These are phyloP conservation scores for Phytophthora meadii DNA, from an alignment of 352 stramenopile species.

Conservation along the genomic window DNA sequence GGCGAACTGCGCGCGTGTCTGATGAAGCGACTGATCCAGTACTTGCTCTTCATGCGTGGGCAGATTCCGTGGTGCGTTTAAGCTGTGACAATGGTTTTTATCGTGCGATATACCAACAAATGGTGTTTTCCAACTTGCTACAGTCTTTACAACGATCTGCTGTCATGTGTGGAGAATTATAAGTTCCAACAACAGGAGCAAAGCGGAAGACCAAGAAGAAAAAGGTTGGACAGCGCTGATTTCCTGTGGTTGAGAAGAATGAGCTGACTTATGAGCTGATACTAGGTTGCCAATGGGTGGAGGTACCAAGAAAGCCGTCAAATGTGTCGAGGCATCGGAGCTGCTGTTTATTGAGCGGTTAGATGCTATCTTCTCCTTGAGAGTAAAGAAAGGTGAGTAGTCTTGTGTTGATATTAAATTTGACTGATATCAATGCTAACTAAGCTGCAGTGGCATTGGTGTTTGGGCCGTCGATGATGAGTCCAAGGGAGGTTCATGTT, in stretches of 20 bases:
- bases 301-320: slow-evolving; percentile 55
- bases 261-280: background rate
- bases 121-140: slow-evolving; percentile 12
- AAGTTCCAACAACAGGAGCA: slow-evolving; percentile 27
- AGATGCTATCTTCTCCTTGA: slow-evolving; percentile 41
- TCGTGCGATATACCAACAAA: slow-evolving; percentile 3
- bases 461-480: slow-evolving; percentile 63
- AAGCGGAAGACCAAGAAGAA: background rate
- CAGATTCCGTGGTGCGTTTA: slow-evolving; percentile 68
- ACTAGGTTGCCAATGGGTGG: slow-evolving; percentile 37
- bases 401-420: background rate
- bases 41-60: slow-evolving; percentile 69
- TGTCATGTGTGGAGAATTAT: slow-evolving; percentile 29
- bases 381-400: slow-evolving; percentile 41
- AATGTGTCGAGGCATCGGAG: slow-evolving; percentile 50
- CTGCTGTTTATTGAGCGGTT: slow-evolving; percentile 40
- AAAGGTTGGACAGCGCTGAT: slow-evolving; percentile 10
- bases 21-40: slow-evolving; percentile 48
- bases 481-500: slow-evolving; percentile 57
- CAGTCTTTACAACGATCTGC: slow-evolving; percentile 68
- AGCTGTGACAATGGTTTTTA: background rate
- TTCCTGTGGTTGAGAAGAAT: background rate
- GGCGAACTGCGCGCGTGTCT: slow-evolving; percentile 49
- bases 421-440: slow-evolving; percentile 5
- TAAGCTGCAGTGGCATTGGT: slow-evolving; percentile 57